Evolutionary conservation across 1,139 yeast genomes (phyloP).

Genomic region (Sugiyamaella japonica): DNA sequence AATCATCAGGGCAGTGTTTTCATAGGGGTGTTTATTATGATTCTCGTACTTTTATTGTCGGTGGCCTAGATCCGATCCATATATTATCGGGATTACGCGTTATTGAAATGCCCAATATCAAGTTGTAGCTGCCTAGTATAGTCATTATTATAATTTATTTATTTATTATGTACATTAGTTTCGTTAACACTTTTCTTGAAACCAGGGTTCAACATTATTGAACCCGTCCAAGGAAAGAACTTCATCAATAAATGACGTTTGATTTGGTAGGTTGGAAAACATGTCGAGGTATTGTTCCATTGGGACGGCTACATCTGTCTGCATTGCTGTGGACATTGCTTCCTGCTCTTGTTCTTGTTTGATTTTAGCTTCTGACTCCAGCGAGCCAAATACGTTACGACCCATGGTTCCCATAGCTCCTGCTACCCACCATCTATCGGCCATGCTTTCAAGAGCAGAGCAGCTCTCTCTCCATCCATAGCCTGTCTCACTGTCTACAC

Average conservation of each 20-base stretch:
- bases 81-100: conserved; percentile 28
- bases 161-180: conserved; percentile 12
- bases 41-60: conserved; percentile 27
- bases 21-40: conserved; percentile 29
- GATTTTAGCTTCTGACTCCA: conserved; percentile 24
- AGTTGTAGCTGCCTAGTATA: not conserved
- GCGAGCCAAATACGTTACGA: conserved; percentile 35
- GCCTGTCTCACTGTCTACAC: conserved; percentile 35
- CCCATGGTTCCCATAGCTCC: conserved; percentile 44
- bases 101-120: conserved; percentile 30
- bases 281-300: conserved; percentile 38
- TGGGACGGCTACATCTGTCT: conserved; percentile 13
- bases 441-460: conserved; percentile 34
- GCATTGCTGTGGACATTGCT: conserved; percentile 8
- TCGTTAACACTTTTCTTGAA: conserved; percentile 28
- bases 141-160: not conserved
- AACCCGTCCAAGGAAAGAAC: conserved; percentile 36
- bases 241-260: conserved; percentile 40
- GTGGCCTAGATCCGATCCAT: conserved; percentile 29
- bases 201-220: conserved; percentile 33
- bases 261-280: conserved; percentile 42
- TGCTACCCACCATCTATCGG: conserved; percentile 43
- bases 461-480: conserved; percentile 37
- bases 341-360: conserved; percentile 7
- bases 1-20: conserved; percentile 28